These are phyloP conservation scores for Spathaspora arborariae DNA, from an alignment of 805 yeast genomes.

Conservation along the genomic window DNA sequence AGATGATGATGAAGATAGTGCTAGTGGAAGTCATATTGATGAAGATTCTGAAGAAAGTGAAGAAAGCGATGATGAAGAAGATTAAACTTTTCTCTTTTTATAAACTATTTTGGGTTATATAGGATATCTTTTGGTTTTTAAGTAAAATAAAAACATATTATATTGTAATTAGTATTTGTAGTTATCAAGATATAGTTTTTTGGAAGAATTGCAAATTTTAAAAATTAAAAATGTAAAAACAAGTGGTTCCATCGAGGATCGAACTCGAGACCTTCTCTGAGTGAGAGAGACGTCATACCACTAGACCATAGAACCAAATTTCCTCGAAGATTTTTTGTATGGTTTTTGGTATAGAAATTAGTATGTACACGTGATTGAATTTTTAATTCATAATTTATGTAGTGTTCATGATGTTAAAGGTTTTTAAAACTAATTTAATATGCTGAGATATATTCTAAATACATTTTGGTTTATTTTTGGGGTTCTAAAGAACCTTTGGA, in stretches of 20 bases:
- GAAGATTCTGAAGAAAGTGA: slow-evolving; percentile 26
- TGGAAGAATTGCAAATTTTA: neutral
- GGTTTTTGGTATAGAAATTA: neutral
- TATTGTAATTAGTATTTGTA: neutral
- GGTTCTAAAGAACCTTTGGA: neutral
- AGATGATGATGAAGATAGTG: slow-evolving; percentile 50
- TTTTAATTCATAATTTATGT: neutral
- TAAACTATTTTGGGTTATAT: neutral
- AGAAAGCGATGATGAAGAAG: slow-evolving; percentile 17
- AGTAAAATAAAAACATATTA: neutral
- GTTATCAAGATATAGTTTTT: neutral
- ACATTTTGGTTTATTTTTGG: neutral
- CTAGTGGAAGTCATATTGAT: slow-evolving; percentile 24
- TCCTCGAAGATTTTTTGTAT: neutral
- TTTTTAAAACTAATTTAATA: neutral
- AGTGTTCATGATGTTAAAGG: neutral
- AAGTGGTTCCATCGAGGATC: slow-evolving; percentile 27
- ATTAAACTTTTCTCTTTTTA: neutral
- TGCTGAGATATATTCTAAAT: neutral
- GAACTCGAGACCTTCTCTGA: slow-evolving; percentile 31
- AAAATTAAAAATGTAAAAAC: slow-evolving; percentile 3
- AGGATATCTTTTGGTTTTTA: neutral
- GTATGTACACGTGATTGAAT: slow-evolving; percentile 1
- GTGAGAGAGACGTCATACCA: slow-evolving; percentile 31
- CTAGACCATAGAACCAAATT: slow-evolving; percentile 27